Evolutionary conservation across 2,329 filamentous ascomycete species (phyloP), one percentile per base, ranked within the genome.

Genomic region (Penicillium sp.): DNA sequence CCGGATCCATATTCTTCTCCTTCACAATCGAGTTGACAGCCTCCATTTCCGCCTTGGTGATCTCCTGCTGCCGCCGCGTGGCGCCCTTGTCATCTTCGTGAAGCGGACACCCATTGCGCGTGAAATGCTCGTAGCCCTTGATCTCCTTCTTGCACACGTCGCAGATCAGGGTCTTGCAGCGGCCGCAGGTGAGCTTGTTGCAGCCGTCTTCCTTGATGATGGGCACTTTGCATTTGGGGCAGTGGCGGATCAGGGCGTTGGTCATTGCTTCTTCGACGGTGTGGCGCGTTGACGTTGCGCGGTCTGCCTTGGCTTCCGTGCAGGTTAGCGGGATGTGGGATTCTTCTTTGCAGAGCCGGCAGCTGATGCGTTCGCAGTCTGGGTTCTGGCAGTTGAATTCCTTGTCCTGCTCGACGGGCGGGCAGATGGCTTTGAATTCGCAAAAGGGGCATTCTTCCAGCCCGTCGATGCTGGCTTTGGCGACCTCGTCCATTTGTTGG

Each of bases 251-350:
- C 62, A 95, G 65, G 1, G 91, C 91, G 16, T 82, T 80, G 2
- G 88, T 90, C 88, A 92, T 93, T 20, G 90, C 90, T 68, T 96
- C 90, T 69, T 96, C 91, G 28, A 95, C 83, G 3, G 78, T 71
- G 61, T 87, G 88, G 16, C 88, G 83, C 18, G 82, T 77, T 3
- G 81, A 80, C 7, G 85, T 67, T 1, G 85, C 83, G 40, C 79
- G 80, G 2, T 90, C 84, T 20, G 71, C 76, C 42, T 80, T 81
- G 38, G 79, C 81, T 66, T 94, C 87, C 33, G 84, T 81, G 63
- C 91, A 96, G 0, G 80, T 85, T 60, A 83, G 79, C 0, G 90
- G 90, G 11, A 90, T 79, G 65, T 96, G 91, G 0, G 86, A 86
- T 47, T 84, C 79, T 51, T 79, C 74, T 30, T 82, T 80, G 71